Evolutionary conservation across 305 asterid species (phyloP), one percentile per base, ranked within the genome.

Genomic region (Ilex paraguariensis): DNA sequence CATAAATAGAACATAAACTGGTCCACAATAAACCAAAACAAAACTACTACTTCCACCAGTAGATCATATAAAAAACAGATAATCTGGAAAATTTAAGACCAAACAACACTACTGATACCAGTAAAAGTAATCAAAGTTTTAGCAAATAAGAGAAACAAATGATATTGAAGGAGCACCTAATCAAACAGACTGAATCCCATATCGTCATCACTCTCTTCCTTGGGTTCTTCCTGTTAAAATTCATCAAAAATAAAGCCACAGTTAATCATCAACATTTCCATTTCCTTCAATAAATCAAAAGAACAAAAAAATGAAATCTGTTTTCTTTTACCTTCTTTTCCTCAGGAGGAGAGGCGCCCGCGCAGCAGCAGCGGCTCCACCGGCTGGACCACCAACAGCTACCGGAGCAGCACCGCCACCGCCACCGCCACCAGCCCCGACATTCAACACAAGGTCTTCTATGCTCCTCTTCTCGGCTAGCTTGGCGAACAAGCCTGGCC

Each of bases 401-500:
- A 82, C 74, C 48, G 80, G 67, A 17, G 63, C 74, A 0, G 66
- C 66, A 21, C 54, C 78, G 13, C 69, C 80, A 17, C n/a, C n/a
- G n/a, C n/a, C n/a, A n/a, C 87, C 77, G 21, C 86, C 80, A 13
- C 82, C 85, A 28, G 82, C 65, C 21, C 88, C 82, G 16, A 79
- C 82, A 68, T 79, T 79, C 73, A 57, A 51, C 61, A 82, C 40
- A 30, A 82, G 85, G 40, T 82, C 85, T 16, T 74, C 88, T 10
- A 82, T 42, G 70, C 72, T 73, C 71, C 66, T 77, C 75, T 82
- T 82, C 69, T 82, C 85, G 16, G 83, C 75, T 0, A 82, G 82
- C 79, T 80, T 79, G 36, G 82, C 82, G 53, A 80, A 79, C 8
- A 83, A 81, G 64, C 79, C 62, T 39, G 86, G 82, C 89, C 89